Evolutionary conservation across 2,329 filamentous ascomycete species (phyloP).

Genomic region (Diaporthe helianthi): DNA sequence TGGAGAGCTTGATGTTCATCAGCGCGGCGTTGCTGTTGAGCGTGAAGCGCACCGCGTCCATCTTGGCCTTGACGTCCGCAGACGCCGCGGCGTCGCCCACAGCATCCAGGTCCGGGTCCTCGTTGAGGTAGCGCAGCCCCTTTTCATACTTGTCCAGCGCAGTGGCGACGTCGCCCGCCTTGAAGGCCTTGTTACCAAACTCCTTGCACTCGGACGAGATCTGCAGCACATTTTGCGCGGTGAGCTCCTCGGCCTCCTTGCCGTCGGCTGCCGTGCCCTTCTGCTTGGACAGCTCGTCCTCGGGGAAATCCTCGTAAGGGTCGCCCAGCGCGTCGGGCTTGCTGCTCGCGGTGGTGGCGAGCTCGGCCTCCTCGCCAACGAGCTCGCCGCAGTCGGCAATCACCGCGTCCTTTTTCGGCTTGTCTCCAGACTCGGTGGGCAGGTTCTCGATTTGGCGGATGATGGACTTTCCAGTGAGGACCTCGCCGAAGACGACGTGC

Average conservation of each 20-base stretch:
- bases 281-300: conserved; percentile 67
- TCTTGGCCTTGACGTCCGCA: conserved; percentile 70
- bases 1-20: conserved; percentile 79
- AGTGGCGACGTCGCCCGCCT: conserved; percentile 71
- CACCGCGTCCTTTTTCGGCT: conserved; percentile 74
- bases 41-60: conserved; percentile 79
- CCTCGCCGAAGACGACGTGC: conserved; percentile 96
- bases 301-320: conserved; percentile 93
- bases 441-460: conserved; percentile 90
- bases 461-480: conserved; percentile 89
- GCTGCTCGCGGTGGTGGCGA: conserved; percentile 67
- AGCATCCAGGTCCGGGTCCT: conserved; percentile 76
- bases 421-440: conserved; percentile 76
- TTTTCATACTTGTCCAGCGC: conserved; percentile 95
- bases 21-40: conserved; percentile 90
- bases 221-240: conserved; percentile 72
- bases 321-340: conserved; percentile 85
- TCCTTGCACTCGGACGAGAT: conserved; percentile 88
- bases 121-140: conserved; percentile 85
- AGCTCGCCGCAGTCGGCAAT: conserved; percentile 90
- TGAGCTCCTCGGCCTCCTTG: conserved; percentile 57
- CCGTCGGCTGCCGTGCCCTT: conserved; percentile 45
- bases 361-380: conserved; percentile 59
- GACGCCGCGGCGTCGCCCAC: conserved; percentile 29
- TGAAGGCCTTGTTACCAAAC: conserved; percentile 92